Evolutionary conservation across 2,329 filamentous ascomycete genomes (phyloP).

Genomic region (Pseudohalonectria lignicola): DNA sequence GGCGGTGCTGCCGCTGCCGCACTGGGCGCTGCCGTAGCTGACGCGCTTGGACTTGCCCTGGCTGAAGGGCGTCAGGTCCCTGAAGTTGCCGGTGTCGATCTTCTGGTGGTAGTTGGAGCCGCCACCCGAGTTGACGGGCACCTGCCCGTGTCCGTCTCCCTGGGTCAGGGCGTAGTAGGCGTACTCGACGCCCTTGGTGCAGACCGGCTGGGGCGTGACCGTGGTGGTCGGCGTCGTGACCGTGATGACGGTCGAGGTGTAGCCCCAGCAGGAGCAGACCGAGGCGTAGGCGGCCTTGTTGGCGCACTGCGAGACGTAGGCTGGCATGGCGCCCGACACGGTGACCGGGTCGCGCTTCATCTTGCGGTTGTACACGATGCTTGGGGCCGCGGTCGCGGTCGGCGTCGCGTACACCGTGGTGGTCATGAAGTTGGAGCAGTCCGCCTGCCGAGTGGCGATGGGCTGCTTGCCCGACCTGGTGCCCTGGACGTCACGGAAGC

Average conservation of each 20-base stretch:
- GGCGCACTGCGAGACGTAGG: neutral
- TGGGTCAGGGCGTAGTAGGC: neutral
- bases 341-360: constrained; percentile 1
- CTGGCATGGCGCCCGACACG: neutral
- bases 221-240: neutral
- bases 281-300: neutral
- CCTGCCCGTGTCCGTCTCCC: neutral
- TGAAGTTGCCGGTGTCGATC: neutral
- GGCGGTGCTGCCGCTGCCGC: no score
- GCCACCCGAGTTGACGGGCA: neutral
- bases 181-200: constrained; percentile 1
- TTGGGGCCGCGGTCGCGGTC: neutral
- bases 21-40: neutral
- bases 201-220: neutral
- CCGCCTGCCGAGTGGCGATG: neutral
- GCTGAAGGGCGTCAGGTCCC: neutral
- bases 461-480: neutral
- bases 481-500: neutral
- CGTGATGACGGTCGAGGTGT: neutral
- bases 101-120: neutral
- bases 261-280: constrained; percentile 1
- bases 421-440: constrained; percentile 1
- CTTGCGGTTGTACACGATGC: neutral
- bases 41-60: neutral
- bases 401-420: neutral